Evolutionary conservation across 441 rosid species (phyloP), one percentile per base, ranked within the genome.

Genomic region (Pelargonium australe): DNA sequence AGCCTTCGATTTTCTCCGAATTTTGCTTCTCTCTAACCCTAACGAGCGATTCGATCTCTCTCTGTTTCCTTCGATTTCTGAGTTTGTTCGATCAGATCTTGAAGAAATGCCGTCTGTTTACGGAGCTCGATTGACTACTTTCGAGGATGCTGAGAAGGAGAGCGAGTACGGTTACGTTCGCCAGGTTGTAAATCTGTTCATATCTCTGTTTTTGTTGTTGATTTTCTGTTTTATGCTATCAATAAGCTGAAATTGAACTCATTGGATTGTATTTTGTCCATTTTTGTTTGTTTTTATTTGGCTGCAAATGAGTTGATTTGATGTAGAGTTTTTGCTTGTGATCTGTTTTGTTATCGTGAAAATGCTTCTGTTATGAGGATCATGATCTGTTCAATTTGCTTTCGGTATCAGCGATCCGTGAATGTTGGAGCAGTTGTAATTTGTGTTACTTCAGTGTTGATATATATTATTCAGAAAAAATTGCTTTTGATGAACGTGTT

Each of bases 141-240:
- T 95, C 71, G 99, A 95, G 80, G 99, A 95, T 68, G 78, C 89
- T 41, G 97, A 95, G 86, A 92, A 92, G 81, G 99, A 95, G 87
- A 92, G 98, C 84, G 97, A 95, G 86, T 92, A 88, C 74, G 98
- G 99, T 69, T 91, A 92, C 68, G 96, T 95, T 73, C 99, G 98
- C 68, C 92, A 95, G 97, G 99, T 95, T 23, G 1, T 19, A 9
- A n/a, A 10, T 71, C 67, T 0, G 37, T 31, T 31, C 3, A 34
- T 12, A 58, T 34, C 53, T 55, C 25, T 66, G 13, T 34, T 31
- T 14, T 17, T 51, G 5, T 37, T 17, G 4, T n/a, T 44, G 66
- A 55, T 77, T 65, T 58, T 0, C 5, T 40, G 51, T 11, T 20
- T 17, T 40, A 7, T 16, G 5, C 16, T 31, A 19, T 43, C 53